A percentile compares a stretch with the other conserved stretches of the same genome.
phyloP scores from a whole-genome alignment of 2,329 filamentous ascomycete genomes.

The Aureobasidium sp. region DNA sequence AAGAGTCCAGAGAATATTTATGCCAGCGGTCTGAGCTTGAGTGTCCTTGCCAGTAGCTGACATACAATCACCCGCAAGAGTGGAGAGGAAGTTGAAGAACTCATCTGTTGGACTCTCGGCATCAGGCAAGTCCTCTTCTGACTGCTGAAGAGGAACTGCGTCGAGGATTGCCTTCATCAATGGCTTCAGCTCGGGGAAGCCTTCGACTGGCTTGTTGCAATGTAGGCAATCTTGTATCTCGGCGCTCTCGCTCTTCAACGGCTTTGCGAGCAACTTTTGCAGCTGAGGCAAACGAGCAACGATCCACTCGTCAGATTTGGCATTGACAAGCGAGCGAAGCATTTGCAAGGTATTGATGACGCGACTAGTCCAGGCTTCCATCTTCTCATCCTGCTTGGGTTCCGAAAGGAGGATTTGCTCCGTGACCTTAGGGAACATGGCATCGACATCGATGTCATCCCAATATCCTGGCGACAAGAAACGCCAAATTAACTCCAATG shows the following conservation, averaged over 20 bases:
- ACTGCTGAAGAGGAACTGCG: conserved; percentile 72
- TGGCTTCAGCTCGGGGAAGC: conserved; percentile 57
- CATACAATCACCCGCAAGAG: conserved; percentile 81
- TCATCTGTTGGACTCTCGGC: conserved; percentile 71
- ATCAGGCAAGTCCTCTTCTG: conserved; percentile 69
- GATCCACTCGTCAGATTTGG: conserved; percentile 87
- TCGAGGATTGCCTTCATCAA: conserved; percentile 78
- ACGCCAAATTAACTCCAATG: conserved; percentile 73
- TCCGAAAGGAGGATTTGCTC: conserved; percentile 80
- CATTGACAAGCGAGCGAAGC: conserved; percentile 79
- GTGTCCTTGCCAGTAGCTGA: conserved; percentile 36
- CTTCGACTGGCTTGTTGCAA: conserved; percentile 58
- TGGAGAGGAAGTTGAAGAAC: conserved; percentile 75
- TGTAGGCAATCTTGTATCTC: conserved; percentile 94
- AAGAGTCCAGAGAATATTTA: conserved; percentile 90
- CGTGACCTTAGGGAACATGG: conserved; percentile 77
- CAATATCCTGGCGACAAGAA: conserved; percentile 82
- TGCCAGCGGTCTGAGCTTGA: conserved; percentile 70
- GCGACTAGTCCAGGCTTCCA: conserved; percentile 70
- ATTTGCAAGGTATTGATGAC: conserved; percentile 94
- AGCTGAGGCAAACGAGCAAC: conserved; percentile 67
- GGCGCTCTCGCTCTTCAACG: conserved; percentile 76
- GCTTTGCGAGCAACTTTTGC: conserved; percentile 85
- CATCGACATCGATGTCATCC: conserved; percentile 83
- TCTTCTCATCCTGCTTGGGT: conserved; percentile 41